Base-by-base conservation (phyloP, 805 yeast genomes). In the Barnettozyma californica region DNA sequence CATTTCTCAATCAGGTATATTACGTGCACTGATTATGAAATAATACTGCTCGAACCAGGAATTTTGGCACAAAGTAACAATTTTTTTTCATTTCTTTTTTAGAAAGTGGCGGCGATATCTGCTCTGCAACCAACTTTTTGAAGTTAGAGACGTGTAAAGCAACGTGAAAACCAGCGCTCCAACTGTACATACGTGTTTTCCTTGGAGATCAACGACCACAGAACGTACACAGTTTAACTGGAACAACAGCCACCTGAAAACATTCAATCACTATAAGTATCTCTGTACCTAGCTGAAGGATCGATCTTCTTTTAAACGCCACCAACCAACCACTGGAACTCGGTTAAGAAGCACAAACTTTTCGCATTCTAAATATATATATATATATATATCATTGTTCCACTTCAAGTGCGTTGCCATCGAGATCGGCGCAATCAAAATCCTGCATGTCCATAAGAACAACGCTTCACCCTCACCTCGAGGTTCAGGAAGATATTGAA, bases 381-480 rank as follows among this genome's bases (percentile, higher is more conserved):
- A 29, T n/a, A 29, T 14, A n/a, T n/a, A n/a, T n/a, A n/a, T n/a
- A n/a, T n/a, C n/a, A n/a, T 14, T 7, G 11, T 4, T 29, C 33
- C 33, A 14, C 11, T 29, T 16, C 5, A 13, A 29, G 33, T 2
- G n/a, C 29, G 10, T 26, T 26, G 13, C 29, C 10, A 9, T 13
- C 29, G n/a, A 14, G n/a, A 29, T 29, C 11, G 11, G 3, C n/a
- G n/a, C 23, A 25, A 9, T 21, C 7, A 6, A 21, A 13, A 8
- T 4, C 4, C 25, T n/a, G 18, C 25, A 19, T 36, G 39, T 21
- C 25, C 4, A 21, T 36, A 21, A 36, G 25, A 29, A 21, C 39
- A 38, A 38, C 41, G 18, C 41, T n/a, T 21, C 41, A 38, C 18
- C 41, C 14, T 21, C 39, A 40, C 43, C 43, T 31, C 34, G 33